Percentiles rank a stretch among this genome's conserved stretches.
phyloP scores from a whole-genome alignment of 345 rosid genomes.

The Populus pruinosa region DNA sequence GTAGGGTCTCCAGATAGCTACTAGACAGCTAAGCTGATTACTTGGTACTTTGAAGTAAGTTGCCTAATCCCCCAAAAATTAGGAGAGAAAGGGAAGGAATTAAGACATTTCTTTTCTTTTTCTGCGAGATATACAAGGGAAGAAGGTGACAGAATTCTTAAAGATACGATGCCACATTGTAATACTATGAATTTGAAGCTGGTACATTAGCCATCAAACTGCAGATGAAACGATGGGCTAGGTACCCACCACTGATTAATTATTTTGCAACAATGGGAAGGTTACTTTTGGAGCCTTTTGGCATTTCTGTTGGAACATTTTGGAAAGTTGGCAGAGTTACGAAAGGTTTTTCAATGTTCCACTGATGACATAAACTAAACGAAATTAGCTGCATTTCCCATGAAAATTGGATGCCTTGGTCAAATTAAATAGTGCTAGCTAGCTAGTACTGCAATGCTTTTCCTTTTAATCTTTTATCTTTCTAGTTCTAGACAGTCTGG shows the following conservation, averaged over 20 bases:
- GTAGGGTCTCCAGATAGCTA: not conserved
- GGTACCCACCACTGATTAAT: not conserved
- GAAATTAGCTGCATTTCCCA: not conserved
- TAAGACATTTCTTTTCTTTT: not conserved
- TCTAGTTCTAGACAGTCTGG: too few relatives aligned
- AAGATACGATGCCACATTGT: not conserved
- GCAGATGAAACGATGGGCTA: not conserved
- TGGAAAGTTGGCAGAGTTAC: not conserved
- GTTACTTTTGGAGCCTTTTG: not conserved
- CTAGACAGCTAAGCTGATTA: not conserved
- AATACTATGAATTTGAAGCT: not conserved
- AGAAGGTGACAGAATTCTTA: not conserved
- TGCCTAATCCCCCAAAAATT: not conserved
- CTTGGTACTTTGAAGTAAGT: not conserved
- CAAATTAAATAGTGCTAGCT: not conserved
- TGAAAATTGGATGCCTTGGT: not conserved
- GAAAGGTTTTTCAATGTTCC: not conserved
- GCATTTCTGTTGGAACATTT: too few relatives aligned
- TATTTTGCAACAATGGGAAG: not conserved
- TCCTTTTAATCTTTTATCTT: not conserved
- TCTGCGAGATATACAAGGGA: not conserved
- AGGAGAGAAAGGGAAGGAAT: not conserved
- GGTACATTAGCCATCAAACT: not conserved
- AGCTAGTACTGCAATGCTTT: too few relatives aligned
- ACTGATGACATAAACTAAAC: not conserved